Evolutionary conservation across 2,329 filamentous ascomycete genomes (phyloP), one percentile per base, ranked within the genome.

Genomic region (Metarhizium sp.): DNA sequence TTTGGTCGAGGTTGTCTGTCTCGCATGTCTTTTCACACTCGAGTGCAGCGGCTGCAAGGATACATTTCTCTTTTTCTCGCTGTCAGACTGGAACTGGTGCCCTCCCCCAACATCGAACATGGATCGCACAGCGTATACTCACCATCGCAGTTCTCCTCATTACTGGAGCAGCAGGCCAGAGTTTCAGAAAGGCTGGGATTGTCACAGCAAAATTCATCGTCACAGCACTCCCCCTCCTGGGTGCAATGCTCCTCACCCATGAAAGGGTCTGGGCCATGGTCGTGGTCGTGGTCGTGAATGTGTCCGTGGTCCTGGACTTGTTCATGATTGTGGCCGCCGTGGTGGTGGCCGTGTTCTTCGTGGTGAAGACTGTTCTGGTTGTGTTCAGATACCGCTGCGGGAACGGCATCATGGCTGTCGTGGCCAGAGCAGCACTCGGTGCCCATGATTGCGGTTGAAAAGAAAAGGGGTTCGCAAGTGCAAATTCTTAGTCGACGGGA

Each of bases 1-100:
- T 59, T n/a, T 61, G 61, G 6, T 45, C 42, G 3, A 55, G 57
- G 32, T 45, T 29, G 30, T 64, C 62, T 25, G 54, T 57, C 36
- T 65, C 63, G 58, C 67, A 69, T 3, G 59, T 57, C 54, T 66
- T 64, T 54, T 65, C 62, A 52, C 67, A 69, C 56, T 68, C 63
- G 11, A 65, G 56, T 16, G 66, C 63, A 16, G 66, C 67, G 32
- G 60, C 65, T 14, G 65, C 61, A 34, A 63, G 50, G 57, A 69
- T 68, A 52, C 67, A 69, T 46, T 66, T 66, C 45, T 68, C 67
- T 69, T 50, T 3, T 7, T 20, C 13, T 42, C n/a, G n/a, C n/a
- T 29, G 40, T 59, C 8, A 59, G 52, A 48, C 46, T 32, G 32
- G 53, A 32, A 49, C 34, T 7, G 38, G 11, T 40, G 8, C 14